phyloP scores from a whole-genome alignment of 176 grass and related monocot species.

The Oryza australiensis region DNA sequence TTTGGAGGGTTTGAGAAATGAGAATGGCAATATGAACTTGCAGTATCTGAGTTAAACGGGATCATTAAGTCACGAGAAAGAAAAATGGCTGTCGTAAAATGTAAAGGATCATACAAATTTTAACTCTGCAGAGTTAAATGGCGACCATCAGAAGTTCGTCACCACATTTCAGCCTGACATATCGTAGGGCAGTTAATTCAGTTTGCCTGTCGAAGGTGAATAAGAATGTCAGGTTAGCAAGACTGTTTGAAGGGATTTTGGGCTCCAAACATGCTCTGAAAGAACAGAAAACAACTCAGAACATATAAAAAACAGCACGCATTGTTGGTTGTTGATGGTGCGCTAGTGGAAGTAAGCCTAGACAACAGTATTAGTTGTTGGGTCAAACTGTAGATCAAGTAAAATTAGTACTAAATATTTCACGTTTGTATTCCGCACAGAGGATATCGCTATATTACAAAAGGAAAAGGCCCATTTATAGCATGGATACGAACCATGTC shows the following conservation, averaged over 20 bases:
- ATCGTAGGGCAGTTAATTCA: background rate
- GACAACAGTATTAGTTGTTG: no score
- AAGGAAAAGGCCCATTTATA: no score
- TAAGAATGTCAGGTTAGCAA: background rate
- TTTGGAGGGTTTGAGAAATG: background rate
- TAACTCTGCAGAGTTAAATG: no score
- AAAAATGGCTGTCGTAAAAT: background rate
- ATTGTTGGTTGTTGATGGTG: background rate
- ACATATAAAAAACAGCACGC: background rate
- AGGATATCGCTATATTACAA: no score
- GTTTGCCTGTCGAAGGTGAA: background rate
- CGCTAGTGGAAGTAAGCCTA: background rate
- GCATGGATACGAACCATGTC: no score
- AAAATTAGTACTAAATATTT: no score
- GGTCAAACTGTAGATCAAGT: no score
- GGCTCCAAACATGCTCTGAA: background rate
- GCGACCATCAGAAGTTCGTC: background rate
- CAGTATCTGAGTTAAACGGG: background rate
- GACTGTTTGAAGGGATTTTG: background rate
- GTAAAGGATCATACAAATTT: no score
- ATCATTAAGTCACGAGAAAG: background rate
- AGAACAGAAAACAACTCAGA: background rate
- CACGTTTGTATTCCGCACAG: no score
- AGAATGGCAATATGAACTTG: background rate
- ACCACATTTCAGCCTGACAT: background rate